Evolutionary conservation across 192 early-diverging fungal genomes (phyloP), one percentile per base, ranked within the genome.

Genomic region (Coemansia sp.): DNA sequence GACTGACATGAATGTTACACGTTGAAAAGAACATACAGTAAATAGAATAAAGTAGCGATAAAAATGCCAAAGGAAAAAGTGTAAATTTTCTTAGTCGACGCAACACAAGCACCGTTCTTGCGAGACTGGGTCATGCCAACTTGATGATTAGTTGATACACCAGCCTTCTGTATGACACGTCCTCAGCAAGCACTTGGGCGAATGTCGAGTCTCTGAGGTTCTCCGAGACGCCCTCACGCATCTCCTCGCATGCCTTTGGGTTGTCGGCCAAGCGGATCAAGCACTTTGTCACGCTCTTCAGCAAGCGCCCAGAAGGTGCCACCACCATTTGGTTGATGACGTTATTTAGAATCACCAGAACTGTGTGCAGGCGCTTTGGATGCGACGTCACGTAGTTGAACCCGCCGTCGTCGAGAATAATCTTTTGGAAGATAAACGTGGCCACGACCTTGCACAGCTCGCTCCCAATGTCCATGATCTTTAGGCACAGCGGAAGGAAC

Each of bases 381-480:
- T 85, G 73, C 60, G 75, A 74, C 3, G 72, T 83, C 22, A 83
- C 68, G 39, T 81, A 76, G 45, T 70, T 85, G 50, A 99, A 85
- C 1, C 97, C 97, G 67, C 92, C 90, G 30, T 98, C 95, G 75
- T 98, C 95, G 44, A 94, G 77, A 27, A 99, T 86, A 30, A 99
- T 98, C 66, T 97, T 94, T 78, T 99, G 96, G 40, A 99, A 95
- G 65, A 99, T 97, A 80, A 99, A 98, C 27, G 96, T 99, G n/a
- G 97, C 97, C 38, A 99, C 97, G 32, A 95, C 96, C 72, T 99
- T 99, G 64, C 93, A 96, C 40, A 98, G 87, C 71, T 99, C 97
- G 69, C 88, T 91, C 38, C 97, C 97, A 64, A 92, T 94, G 72
- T 99, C 97, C 94, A 99, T 97, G 69, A 99, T 99, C 65, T 96